Evolutionary conservation across 2,329 filamentous ascomycete genomes (phyloP), one percentile per base, ranked within the genome.

Genomic region (Talaromyces albobiverticillius): DNA sequence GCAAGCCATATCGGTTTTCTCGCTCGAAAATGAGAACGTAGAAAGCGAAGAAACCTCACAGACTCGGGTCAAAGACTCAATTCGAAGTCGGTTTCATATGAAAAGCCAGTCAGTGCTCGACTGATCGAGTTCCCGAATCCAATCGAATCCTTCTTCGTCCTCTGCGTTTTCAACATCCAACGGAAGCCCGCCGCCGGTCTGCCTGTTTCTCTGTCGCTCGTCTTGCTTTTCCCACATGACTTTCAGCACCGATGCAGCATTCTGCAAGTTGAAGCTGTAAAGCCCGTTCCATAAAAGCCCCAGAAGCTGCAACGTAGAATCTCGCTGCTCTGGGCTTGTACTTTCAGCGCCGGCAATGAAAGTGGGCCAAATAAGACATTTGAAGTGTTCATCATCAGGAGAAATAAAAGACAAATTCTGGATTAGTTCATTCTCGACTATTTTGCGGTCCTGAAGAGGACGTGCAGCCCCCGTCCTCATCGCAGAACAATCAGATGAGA

Each of bases 291-390:
- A 74, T 14, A 74, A 57, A 2, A 61, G 57, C 16, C 64, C 61
- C 2, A 74, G 63, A 8, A 61, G 64, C 13, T 70, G 64, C 3
- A 73, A 60, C 8, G 72, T 60, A 32, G 69, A 62, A 1, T 62
- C 59, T 2, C 70, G 64, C 23, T 72, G 70, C 13, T 62, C 59
- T 1, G 64, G 59, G 11, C 67, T 59, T 4, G 62, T 62, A 42
- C 68, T 72, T 54, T 75, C 72, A 2, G 70, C 71, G 22, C 72
- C 72, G 2, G 72, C 72, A 53, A 75, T 75, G 56, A 75, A 75
- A 1, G 71, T 70, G 1, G 72, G 71, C 72, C 72, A 75, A 34
- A 73, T 71, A 22, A 72, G 68, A 53, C 72, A 72, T 61, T 74
- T 75, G 63, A 75, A 73, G 42, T 75, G 70, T 13, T 66, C 62